These are phyloP conservation scores for Russula sp. DNA, from an alignment of 768 basidiomycete species.

Conservation along the genomic window DNA sequence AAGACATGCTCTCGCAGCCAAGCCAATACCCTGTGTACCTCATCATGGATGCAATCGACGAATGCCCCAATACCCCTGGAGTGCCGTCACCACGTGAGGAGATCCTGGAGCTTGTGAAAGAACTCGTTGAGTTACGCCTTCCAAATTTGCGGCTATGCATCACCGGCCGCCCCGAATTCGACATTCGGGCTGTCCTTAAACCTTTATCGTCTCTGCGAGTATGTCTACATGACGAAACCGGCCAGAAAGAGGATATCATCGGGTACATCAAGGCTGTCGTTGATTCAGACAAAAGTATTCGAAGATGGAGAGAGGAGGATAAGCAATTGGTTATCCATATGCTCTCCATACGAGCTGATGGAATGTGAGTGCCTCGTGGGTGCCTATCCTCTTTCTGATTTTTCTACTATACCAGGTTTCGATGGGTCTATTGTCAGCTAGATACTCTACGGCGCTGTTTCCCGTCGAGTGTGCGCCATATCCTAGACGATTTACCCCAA, in stretches of 20 bases:
- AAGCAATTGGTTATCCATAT: neutral
- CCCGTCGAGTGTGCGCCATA: neutral
- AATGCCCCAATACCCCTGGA: neutral
- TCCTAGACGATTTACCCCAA: neutral
- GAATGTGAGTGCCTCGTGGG: neutral
- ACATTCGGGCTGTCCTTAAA: neutral
- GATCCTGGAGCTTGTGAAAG: neutral
- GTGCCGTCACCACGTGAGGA: neutral
- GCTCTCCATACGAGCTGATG: neutral
- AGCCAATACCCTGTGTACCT: neutral
- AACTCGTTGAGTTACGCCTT: neutral
- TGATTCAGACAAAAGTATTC: neutral
- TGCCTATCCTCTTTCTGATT: neutral
- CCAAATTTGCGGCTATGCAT: neutral
- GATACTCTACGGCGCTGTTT: neutral
- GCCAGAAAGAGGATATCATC: neutral
- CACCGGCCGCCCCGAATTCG: neutral
- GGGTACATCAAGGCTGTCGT: neutral
- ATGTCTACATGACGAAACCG: neutral
- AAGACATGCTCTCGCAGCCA: neutral
- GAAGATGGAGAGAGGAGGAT: neutral
- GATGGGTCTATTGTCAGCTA: neutral
- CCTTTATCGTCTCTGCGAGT: neutral
- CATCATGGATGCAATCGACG: conserved; percentile 6
- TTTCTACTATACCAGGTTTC: conserved; percentile 3